Evolutionary conservation across 352 stramenopile species (phyloP).

Genomic region (Globisporangium ultimum): DNA sequence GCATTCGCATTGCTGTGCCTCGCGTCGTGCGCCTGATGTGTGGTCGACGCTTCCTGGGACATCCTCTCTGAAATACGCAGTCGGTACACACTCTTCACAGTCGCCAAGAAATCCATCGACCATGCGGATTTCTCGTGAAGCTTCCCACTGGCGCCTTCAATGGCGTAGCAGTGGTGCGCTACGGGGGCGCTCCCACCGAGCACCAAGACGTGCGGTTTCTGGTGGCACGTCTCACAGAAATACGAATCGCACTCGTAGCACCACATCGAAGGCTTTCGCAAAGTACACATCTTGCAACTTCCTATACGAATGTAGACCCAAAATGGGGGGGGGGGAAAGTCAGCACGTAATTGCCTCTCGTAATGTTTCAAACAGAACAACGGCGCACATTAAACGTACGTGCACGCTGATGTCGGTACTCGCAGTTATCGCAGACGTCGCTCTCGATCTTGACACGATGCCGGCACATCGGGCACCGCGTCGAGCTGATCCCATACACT

Average conservation of each 20-base stretch:
- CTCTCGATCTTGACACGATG: constrained; percentile 29
- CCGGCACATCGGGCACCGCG: constrained; percentile 44
- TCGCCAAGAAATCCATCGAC: constrained; percentile 29
- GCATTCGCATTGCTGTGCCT: background rate
- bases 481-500: constrained; percentile 67
- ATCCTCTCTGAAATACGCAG: constrained; percentile 29
- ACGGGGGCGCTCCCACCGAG: constrained; percentile 21
- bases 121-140: constrained; percentile 37
- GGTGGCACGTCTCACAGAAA: constrained; percentile 52
- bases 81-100: constrained; percentile 27
- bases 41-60: background rate
- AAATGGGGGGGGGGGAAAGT: background rate
- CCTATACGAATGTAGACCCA: constrained; percentile 16
- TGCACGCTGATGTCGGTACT: constrained; percentile 27
- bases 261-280: constrained; percentile 43
- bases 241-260: constrained; percentile 64
- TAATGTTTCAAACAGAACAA: background rate
- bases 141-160: constrained; percentile 55
- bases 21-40: background rate
- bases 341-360: constrained; percentile 3
- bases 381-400: constrained; percentile 21
- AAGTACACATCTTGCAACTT: constrained; percentile 40
- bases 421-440: constrained; percentile 38
- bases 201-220: constrained; percentile 54
- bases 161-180: constrained; percentile 49